Base-by-base conservation (phyloP, 192 early-diverging fungal species). In the Spizellomyces sp. region DNA sequence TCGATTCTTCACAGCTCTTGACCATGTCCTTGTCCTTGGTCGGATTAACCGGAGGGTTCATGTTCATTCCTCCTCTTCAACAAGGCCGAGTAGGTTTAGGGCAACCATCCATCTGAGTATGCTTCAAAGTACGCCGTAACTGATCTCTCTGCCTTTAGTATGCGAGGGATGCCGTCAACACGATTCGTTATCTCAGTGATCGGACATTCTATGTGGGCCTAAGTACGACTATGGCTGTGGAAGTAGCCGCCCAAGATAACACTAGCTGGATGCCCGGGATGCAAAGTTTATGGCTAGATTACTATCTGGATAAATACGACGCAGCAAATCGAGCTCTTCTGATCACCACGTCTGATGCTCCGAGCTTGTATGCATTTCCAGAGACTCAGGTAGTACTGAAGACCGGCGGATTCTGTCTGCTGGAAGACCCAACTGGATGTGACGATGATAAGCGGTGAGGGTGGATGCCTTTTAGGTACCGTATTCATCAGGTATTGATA, bases 61-160 rank as follows among this genome's bases (percentile, higher is more conserved):
- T 70, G 68, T 70, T 70, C 43, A 59, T 61, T 6, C 68, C 68
- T 12, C 58, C 57, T 15, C 44, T 70, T 21, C 68, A 46, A 21
- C 68, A 70, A 45, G 58, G 17, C 36, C 58, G 8, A 10, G 68
- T 70, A 48, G 14, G 55, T 17, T 17, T 2, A n/a, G 12, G 27
- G 27, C 27, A 36, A 36, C 27, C 27, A 36, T 36, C 27, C 27
- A 36, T 36, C 27, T 36, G 27, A 3, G 27, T 36, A 36, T 36
- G 27, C 17, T 54, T 54, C 50, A n/a, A 54, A 12, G 4, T 19
- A 4, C 14, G 17, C 17, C 17, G 17, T 4, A 2, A 54, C 50
- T 54, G 14, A 54, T 54, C 17, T 54, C 4, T n/a, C 50, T 54
- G 12, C 12, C 50, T 12, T 54, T 44, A 70, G 68, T 70, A 19